Conservation (phyloP, 2,329 filamentous ascomycete genomes). For the Elsinoe arachidis region DNA sequence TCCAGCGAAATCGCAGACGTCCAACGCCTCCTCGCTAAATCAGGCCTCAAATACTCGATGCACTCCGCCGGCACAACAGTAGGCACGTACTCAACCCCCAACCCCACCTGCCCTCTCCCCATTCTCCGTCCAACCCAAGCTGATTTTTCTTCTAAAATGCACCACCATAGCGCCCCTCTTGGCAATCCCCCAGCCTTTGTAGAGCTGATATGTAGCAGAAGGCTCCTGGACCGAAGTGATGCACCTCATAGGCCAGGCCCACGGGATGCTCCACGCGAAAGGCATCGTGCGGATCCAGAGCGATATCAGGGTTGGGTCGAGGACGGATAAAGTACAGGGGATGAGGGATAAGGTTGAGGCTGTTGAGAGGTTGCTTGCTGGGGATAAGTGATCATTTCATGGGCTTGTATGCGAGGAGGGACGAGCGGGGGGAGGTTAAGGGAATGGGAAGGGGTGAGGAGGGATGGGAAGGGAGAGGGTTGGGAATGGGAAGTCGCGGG, state of each 20-base stretch:
- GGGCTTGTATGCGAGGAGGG: no score
- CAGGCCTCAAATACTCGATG: constrained; percentile 76
- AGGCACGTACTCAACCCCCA: constrained; percentile 48
- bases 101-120: background rate
- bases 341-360: constrained; percentile 69
- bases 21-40: constrained; percentile 72
- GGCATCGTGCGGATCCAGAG: constrained; percentile 80
- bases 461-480: background rate
- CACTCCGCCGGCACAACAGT: constrained; percentile 91
- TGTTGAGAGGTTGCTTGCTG: constrained; percentile 45
- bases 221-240: constrained; percentile 87
- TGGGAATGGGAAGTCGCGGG: no score
- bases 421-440: background rate
- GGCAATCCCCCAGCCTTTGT: no score
- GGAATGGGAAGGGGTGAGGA: background rate
- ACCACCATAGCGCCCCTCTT: no score
- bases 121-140: background rate
- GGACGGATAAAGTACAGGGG: constrained; percentile 78
- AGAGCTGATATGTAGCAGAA: constrained; percentile 46
- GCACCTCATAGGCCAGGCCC: constrained; percentile 74
- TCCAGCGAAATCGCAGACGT: constrained; percentile 72
- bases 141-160: no score
- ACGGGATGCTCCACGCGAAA: constrained; percentile 64
- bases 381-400: constrained; percentile 18
- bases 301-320: constrained; percentile 75